These are phyloP conservation scores for Starmerella asiatica DNA, from an alignment of 805 yeast genomes.

Conservation along the genomic window DNA sequence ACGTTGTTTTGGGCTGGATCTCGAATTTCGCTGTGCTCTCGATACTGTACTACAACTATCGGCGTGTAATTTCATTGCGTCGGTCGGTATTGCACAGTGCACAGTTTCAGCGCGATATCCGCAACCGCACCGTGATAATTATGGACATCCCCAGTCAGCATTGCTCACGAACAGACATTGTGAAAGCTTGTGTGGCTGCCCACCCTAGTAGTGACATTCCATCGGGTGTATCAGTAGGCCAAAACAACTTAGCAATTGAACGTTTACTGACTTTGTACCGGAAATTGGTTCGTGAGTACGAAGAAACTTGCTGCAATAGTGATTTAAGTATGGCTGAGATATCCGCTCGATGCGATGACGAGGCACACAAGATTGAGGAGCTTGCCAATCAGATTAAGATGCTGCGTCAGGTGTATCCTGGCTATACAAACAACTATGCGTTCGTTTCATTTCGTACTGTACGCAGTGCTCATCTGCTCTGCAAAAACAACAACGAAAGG, in stretches of 20 bases:
- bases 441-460: slow-evolving; percentile 24
- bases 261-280: neutral
- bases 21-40: slow-evolving; percentile 21
- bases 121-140: slow-evolving; percentile 25
- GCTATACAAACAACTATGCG: slow-evolving; percentile 22
- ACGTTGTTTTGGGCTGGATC: slow-evolving; percentile 27
- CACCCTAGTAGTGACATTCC: slow-evolving; percentile 2
- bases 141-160: slow-evolving; percentile 23
- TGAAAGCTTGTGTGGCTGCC: slow-evolving; percentile 4
- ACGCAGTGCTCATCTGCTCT: neutral
- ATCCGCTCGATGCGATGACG: neutral
- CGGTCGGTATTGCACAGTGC: slow-evolving; percentile 17
- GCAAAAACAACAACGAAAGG: slow-evolving; percentile 10
- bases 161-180: slow-evolving; percentile 23
- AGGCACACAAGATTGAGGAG: neutral
- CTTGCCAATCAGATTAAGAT: slow-evolving; percentile 19
- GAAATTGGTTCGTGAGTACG: neutral
- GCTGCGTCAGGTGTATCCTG: neutral
- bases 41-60: slow-evolving; percentile 23
- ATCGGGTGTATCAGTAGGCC: neutral
- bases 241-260: neutral
- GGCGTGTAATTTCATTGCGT: slow-evolving; percentile 21
- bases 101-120: slow-evolving; percentile 20
- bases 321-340: neutral
- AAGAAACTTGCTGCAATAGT: neutral